Percentiles rank a stretch among this genome's conserved stretches.
These are phyloP conservation scores for Pyrus communis DNA, from an alignment of 306 rosid species.

Conservation along the genomic window DNA sequence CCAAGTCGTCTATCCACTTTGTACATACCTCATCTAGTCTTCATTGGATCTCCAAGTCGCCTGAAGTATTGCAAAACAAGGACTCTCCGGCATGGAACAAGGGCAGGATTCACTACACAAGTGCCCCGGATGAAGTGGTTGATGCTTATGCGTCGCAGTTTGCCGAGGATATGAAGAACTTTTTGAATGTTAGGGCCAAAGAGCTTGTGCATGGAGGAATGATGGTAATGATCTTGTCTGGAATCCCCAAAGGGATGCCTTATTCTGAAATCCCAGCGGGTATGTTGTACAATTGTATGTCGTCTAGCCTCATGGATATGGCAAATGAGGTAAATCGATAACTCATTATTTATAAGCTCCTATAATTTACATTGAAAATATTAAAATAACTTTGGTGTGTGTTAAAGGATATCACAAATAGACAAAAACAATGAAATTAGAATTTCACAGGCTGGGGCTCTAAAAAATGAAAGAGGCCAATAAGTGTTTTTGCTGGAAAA, in stretches of 20 bases:
- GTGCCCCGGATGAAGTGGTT: constrained; percentile 26
- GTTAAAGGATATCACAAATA: background rate
- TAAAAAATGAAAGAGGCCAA: background rate
- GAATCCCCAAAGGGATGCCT: constrained; percentile 21
- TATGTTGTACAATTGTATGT: constrained; percentile 19
- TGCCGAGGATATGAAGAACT: constrained; percentile 9
- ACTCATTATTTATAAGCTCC: background rate
- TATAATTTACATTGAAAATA: background rate
- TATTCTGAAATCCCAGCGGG: constrained; percentile 10
- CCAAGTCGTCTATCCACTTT: constrained; percentile 32
- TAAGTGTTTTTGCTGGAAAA: background rate
- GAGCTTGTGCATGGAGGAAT: constrained; percentile 42
- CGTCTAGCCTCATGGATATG: constrained; percentile 32
- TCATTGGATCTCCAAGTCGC: constrained; percentile 35
- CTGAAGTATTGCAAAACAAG: constrained; percentile 14
- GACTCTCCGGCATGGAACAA: constrained; percentile 27
- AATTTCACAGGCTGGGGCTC: background rate
- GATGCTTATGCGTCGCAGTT: constrained; percentile 32
- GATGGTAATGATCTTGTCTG: constrained; percentile 29
- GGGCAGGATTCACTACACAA: constrained; percentile 36
- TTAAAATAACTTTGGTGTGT: background rate
- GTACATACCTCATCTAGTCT: constrained; percentile 10
- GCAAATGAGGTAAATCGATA: constrained; percentile 30
- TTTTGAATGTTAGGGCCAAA: constrained; percentile 36
- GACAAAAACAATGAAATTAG: background rate